Percentiles rank a stretch among this genome's conserved stretches.
Evolutionary conservation across 345 rosid species (phyloP).

Genomic region (Clausena lansium): DNA sequence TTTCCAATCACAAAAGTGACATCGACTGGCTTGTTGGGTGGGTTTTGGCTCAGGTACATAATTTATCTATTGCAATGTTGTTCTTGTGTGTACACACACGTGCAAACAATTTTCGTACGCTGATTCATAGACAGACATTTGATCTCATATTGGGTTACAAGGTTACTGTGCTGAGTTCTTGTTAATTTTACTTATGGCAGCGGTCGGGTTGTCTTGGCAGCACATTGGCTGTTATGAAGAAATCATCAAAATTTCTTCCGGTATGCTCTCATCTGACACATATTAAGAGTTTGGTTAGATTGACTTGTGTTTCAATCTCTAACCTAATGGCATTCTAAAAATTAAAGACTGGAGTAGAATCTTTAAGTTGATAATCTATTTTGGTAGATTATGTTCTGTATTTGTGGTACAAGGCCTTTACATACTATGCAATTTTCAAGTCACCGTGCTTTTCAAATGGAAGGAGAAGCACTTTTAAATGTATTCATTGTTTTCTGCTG

Average conservation of each 20-base stretch:
- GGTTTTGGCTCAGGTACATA: conserved; percentile 84
- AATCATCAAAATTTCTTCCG: conserved; percentile 85
- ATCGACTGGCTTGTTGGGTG: conserved; percentile 99
- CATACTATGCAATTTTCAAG: neutral
- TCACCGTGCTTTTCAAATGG: neutral
- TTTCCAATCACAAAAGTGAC: conserved; percentile 86
- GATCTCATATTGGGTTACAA: neutral
- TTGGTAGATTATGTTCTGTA: neutral
- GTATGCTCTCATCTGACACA: conserved; percentile 40
- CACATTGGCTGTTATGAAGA: conserved; percentile 92
- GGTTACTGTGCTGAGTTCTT: conserved; percentile 20
- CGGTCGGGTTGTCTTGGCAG: conserved; percentile 95
- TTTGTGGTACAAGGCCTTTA: neutral
- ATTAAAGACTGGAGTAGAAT: neutral
- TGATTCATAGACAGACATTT: neutral
- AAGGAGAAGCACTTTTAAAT: neutral
- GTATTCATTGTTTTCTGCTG: neutral
- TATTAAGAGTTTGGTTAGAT: conserved; percentile 2
- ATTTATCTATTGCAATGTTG: conserved; percentile 6
- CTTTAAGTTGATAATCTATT: neutral
- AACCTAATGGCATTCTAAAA: neutral
- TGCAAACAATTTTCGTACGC: neutral
- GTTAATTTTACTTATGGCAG: conserved; percentile 44
- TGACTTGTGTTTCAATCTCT: neutral
- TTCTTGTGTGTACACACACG: neutral